Evolutionary conservation across 2,329 filamentous ascomycete genomes (phyloP).

Genomic region (Cercospora janseana): DNA sequence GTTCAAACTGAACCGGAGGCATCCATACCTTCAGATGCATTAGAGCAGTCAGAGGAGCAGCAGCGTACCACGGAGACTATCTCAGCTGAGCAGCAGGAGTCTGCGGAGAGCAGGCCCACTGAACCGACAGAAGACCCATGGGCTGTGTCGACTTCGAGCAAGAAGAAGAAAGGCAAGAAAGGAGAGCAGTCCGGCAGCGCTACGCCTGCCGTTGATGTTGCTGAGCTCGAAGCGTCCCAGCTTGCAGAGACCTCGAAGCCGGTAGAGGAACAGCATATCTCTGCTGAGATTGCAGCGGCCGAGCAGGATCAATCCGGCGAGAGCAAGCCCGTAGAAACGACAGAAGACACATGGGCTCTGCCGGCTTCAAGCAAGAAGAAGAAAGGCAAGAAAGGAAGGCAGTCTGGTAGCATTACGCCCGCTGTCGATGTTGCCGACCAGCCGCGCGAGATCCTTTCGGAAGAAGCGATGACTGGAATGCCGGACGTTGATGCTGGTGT

Average conservation of each 20-base stretch:
- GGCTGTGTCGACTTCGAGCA: slow-evolving; percentile 30
- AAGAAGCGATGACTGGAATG: slow-evolving; percentile 5
- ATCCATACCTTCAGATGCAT: too few species aligned
- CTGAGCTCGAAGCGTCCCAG: too few species aligned
- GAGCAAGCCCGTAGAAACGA: too few species aligned
- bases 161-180: slow-evolving; percentile 43
- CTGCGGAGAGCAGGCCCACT: too few species aligned
- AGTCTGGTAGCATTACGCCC: slow-evolving; percentile 25
- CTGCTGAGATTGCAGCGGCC: not conserved
- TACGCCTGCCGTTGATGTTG: not conserved
- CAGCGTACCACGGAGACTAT: too few species aligned
- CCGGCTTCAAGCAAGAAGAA: slow-evolving; percentile 37
- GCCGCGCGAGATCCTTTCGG: not conserved
- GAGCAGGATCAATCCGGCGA: too few species aligned
- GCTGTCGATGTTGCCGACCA: slow-evolving; percentile 27
- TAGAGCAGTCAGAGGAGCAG: too few species aligned
- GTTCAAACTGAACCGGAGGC: too few species aligned
- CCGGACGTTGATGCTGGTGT: too few species aligned
- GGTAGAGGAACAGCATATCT: not conserved
- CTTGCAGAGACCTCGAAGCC: not conserved
- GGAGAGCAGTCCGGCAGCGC: slow-evolving; percentile 40
- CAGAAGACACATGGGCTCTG: slow-evolving; percentile 27
- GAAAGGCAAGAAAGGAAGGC: slow-evolving; percentile 46
- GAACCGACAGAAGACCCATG: slow-evolving; percentile 23
- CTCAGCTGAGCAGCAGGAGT: too few species aligned